Base-by-base conservation (phyloP, 2,329 filamentous ascomycete species). In the Thelonectria discophora region DNA sequence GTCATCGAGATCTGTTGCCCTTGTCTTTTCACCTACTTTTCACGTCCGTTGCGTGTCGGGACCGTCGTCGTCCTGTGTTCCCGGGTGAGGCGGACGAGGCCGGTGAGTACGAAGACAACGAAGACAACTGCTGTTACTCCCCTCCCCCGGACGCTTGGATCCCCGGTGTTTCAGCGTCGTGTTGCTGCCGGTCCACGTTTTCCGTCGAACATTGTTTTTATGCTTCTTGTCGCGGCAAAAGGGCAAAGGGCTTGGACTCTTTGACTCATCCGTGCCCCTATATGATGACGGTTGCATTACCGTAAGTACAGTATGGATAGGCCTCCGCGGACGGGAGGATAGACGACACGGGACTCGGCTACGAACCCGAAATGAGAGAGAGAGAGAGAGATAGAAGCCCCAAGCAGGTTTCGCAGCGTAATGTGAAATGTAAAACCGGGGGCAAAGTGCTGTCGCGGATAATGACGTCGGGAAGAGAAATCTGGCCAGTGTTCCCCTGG, bases 111-210 rank as follows among this genome's bases (percentile, higher is more conserved):
- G 7, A 24, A 4, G 24, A 24, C 24, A n/a, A n/a, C n/a, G n/a
- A n/a, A n/a, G n/a, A n/a, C n/a, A n/a, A n/a, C n/a, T n/a, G n/a
- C n/a, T n/a, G n/a, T n/a, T n/a, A n/a, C 7, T 4, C 24, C 24
- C 7, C 7, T 7, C 43, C 6, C 5, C 20, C 9, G 11, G 43
- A 34, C 15, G 43, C 43, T 37, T 53, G 46, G 37, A 27, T 46
- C 42, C 52, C 42, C 45, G 27, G 43, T 34, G 58, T 61, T 61
- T 56, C 53, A 56, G 32, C 52, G 34, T 49, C 47, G n/a, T 48
- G 46, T 53, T n/a, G n/a, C n/a, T 56, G 4, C 58, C 27, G 53
- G 42, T 51, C 58, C 58, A 61, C 58, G 58, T 61, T 61, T 34
- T 24, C 11, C 27, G n/a, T 20, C 15, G 42, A 21, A 34, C 47